Percentiles rank a stretch among this genome's conserved stretches.
These are phyloP conservation scores for Blastomyces emzantsi DNA, from an alignment of 2,329 filamentous ascomycete genomes.

Conservation along the genomic window DNA sequence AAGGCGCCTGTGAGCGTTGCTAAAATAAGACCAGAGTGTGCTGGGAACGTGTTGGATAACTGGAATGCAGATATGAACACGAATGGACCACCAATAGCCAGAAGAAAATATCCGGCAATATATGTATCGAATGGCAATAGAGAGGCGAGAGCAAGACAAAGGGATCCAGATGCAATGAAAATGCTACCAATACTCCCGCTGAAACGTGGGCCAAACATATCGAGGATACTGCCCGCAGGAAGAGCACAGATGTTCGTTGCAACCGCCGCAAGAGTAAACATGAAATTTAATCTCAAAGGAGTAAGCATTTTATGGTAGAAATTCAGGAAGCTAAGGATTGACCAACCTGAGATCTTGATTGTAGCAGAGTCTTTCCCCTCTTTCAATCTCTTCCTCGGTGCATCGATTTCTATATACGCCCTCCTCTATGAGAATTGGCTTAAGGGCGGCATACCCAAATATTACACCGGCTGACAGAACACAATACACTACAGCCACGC, in stretches of 20 bases:
- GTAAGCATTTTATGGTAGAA: constrained; percentile 2
- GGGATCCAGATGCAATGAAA: constrained; percentile 59
- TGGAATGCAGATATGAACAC: constrained; percentile 78
- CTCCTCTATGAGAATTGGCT: constrained; percentile 66
- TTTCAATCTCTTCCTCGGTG: constrained; percentile 42
- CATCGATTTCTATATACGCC: constrained; percentile 62
- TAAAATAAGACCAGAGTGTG: constrained; percentile 66
- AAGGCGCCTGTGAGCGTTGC: constrained; percentile 74
- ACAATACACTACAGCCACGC: constrained; percentile 60
- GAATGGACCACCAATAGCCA: constrained; percentile 71
- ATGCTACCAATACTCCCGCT: constrained; percentile 63
- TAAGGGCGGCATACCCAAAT: constrained; percentile 78
- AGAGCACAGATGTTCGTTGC: constrained; percentile 80
- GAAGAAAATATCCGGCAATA: constrained; percentile 62
- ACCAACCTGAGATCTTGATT: constrained; percentile 48
- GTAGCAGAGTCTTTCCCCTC: constrained; percentile 46
- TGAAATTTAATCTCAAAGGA: constrained; percentile 60
- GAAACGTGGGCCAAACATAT: constrained; percentile 68
- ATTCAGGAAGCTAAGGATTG: not conserved
- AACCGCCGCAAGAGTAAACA: constrained; percentile 87
- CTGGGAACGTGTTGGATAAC: constrained; percentile 73
- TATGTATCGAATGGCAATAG: constrained; percentile 63
- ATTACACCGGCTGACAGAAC: constrained; percentile 69
- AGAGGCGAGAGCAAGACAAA: constrained; percentile 61
- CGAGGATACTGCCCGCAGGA: constrained; percentile 75